phyloP scores from a whole-genome alignment of 306 rosid genomes.

The Dalbergia oliveri region DNA sequence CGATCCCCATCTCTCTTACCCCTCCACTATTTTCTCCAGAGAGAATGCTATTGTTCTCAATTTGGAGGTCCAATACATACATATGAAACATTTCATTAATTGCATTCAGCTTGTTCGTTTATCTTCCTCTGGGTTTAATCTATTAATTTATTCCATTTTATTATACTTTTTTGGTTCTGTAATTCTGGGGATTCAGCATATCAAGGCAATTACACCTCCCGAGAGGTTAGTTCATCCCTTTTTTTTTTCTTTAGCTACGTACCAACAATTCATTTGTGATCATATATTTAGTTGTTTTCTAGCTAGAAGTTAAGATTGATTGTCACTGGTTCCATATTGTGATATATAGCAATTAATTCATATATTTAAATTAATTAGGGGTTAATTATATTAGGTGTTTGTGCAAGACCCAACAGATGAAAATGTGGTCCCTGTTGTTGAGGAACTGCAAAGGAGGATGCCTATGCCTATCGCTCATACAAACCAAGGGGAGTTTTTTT shows the following conservation, averaged over 20 bases:
- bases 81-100: too few relatives aligned
- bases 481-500: conserved; percentile 43
- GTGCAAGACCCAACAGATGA: conserved; percentile 88
- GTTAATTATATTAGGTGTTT: conserved; percentile 61
- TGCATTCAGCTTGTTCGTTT: too few relatives aligned
- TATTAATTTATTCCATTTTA: not conserved
- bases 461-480: conserved; percentile 52
- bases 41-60: conserved; percentile 93
- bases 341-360: not conserved
- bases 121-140: too few relatives aligned
- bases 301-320: too few relatives aligned
- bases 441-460: conserved; percentile 86
- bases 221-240: conserved; percentile 72
- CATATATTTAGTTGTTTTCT: too few relatives aligned
- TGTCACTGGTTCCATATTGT: conserved; percentile 7
- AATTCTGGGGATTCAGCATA: conserved; percentile 66
- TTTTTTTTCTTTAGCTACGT: too few relatives aligned
- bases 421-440: conserved; percentile 84
- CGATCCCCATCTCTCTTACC: conserved; percentile 90
- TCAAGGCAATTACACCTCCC: conserved; percentile 94
- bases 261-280: too few relatives aligned
- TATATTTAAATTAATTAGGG: conserved; percentile 34
- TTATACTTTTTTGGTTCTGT: not conserved
- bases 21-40: conserved; percentile 86
- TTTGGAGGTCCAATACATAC: conserved; percentile 72